Evolutionary conservation across 306 rosid species (phyloP).

Genomic region (Cucumis hystrix): DNA sequence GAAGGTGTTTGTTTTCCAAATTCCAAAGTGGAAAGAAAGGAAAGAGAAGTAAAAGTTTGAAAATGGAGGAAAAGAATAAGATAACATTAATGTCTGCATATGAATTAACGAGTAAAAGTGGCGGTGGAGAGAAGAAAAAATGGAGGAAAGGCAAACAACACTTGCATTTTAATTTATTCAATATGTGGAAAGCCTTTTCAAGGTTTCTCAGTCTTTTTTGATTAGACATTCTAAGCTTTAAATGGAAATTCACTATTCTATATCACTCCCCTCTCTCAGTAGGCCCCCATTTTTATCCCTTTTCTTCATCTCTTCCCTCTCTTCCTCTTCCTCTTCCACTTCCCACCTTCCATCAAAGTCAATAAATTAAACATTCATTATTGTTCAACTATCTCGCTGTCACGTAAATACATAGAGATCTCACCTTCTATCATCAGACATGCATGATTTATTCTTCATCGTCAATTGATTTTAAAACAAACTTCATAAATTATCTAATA

Average conservation of each 20-base stretch:
- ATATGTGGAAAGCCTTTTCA: not conserved
- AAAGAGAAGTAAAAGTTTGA: not conserved
- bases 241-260: not conserved
- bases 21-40: too few relatives aligned
- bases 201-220: not conserved
- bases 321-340: not conserved
- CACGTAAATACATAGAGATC: too few relatives aligned
- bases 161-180: not conserved
- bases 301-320: not conserved
- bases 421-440: too few relatives aligned
- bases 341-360: too few relatives aligned
- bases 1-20: too few relatives aligned
- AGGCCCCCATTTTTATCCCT: not conserved
- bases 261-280: not conserved
- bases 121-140: not conserved
- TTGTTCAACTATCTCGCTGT: too few relatives aligned
- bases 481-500: too few relatives aligned
- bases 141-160: not conserved
- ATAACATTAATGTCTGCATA: not conserved
- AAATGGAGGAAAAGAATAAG: not conserved
- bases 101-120: not conserved
- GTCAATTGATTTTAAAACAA: too few relatives aligned
- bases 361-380: not conserved
- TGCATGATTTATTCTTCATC: too few relatives aligned
- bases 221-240: conserved; percentile 5